phyloP scores from a whole-genome alignment of 139 green algal species.

The Monoraphidium neglectum region DNA sequence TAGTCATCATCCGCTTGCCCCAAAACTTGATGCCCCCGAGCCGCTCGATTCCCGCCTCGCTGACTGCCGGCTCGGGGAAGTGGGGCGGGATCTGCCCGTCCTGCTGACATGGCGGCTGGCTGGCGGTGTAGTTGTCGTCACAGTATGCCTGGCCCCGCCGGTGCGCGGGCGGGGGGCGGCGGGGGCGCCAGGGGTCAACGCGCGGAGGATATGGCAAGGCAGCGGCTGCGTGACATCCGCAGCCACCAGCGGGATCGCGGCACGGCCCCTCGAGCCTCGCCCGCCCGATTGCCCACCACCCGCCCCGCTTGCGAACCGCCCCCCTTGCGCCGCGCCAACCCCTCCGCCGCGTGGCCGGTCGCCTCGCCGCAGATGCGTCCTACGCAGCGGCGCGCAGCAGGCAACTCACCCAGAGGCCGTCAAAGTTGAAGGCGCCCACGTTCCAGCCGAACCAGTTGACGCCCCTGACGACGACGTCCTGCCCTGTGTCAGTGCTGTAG shows the following conservation, averaged over 20 bases:
- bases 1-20: conserved; percentile 30
- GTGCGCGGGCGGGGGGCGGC: too few relatives aligned
- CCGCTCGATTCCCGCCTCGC: not conserved
- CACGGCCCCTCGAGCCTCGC: too few relatives aligned
- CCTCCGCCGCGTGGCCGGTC: too few relatives aligned
- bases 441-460: conserved; percentile 36
- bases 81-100: conserved; percentile 27
- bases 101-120: conserved; percentile 9
- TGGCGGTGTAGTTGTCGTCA: conserved; percentile 29
- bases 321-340: too few relatives aligned
- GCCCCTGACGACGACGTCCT: conserved; percentile 12
- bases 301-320: too few relatives aligned
- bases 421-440: conserved; percentile 25
- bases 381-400: too few relatives aligned
- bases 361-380: too few relatives aligned
- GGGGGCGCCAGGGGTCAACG: too few relatives aligned
- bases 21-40: conserved; percentile 19
- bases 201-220: too few relatives aligned
- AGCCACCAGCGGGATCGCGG: too few relatives aligned
- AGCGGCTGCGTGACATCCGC: too few relatives aligned
- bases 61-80: not conserved
- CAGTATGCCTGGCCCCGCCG: conserved; percentile 35
- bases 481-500: not conserved
- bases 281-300: too few relatives aligned
- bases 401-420: conserved; percentile 24